Base-by-base conservation (phyloP, 495 filamentous ascomycete genomes). In the Xylaria palmicola region DNA sequence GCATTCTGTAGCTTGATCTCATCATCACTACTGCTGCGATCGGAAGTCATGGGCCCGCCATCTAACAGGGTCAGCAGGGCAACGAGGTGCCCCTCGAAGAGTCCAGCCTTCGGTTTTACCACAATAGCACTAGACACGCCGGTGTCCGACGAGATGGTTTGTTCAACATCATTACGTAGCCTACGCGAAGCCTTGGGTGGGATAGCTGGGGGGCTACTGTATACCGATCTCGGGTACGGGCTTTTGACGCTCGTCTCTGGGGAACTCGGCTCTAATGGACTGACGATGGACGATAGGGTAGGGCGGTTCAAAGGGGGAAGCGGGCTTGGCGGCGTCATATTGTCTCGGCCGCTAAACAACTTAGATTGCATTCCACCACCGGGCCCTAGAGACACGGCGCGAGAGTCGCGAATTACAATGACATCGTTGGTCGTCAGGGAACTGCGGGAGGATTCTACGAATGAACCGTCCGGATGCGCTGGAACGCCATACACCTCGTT, bases 31-130 rank as follows among this genome's bases (percentile, higher is more conserved):
- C 26, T 26, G n/a, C 30, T 22, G 34, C 32, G 49, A 12, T 36
- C 48, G 1, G 50, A 40, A 22, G 63, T 67, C 12, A 61, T 62
- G 7, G 69, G 61, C 22, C 56, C 53, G 17, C 63, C 60, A 34
- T 67, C 64, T 45, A 69, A 29, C 4, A 81, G 64, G 15, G 76
- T 77, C 30, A 78, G 60, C 10, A 81, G 65, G 19, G 75, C 77
- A 22, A 80, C 72, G 22, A 78, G 65, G 56, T 74, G 74, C 6
- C 73, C 77, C 53, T 81, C 78, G 20, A 81, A 75, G 17, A 75
- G 65, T 12, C 78, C 78, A 7, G 78, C 78, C 60, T 76, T 80
- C 22, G 78, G 77, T 34, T 72, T 74, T 8, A 79, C 66, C 5
- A 76, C 69, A 32, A 73, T 70, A 32, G 78, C 72, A 54, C 70